Evolutionary conservation across 108 stramenopile species (phyloP).

Genomic region (Nannochloropsis oceanica): DNA sequence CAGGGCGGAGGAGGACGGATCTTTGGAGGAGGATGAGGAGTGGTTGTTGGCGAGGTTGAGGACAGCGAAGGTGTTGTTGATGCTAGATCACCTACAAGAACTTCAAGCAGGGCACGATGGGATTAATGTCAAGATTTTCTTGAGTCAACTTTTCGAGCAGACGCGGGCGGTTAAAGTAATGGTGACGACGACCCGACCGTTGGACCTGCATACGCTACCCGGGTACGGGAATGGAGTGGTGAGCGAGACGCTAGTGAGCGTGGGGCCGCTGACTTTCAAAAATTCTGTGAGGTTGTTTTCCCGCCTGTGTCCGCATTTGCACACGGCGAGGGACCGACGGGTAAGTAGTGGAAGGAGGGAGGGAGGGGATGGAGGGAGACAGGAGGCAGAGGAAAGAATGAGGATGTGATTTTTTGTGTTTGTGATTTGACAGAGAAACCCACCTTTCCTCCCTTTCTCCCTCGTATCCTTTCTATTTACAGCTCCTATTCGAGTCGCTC

Average conservation of each 20-base stretch:
- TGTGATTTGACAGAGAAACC: too few relatives aligned
- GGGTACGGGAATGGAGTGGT: conserved; percentile 43
- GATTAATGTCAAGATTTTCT: conserved; percentile 48
- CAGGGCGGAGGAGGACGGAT: not conserved
- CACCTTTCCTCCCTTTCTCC: not conserved
- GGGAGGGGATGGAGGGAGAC: too few relatives aligned
- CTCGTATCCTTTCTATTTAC: not conserved
- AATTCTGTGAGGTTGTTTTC: conserved; percentile 52
- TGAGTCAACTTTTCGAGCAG: conserved; percentile 48
- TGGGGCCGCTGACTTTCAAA: conserved; percentile 47
- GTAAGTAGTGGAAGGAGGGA: not conserved
- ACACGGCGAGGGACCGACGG: conserved; percentile 48
- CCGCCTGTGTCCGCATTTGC: conserved; percentile 50
- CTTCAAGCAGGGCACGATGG: conserved; percentile 27
- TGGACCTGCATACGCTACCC: not conserved
- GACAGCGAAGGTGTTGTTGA: conserved; percentile 44
- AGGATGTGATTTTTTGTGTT: too few relatives aligned
- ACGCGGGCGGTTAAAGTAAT: conserved; percentile 48
- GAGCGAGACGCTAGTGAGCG: conserved; percentile 42
- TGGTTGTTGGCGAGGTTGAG: conserved; percentile 31
- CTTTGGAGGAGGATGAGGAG: conserved; percentile 1
- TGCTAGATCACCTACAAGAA: conserved; percentile 51
- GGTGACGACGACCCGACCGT: conserved; percentile 19
- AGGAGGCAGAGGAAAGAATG: too few relatives aligned
- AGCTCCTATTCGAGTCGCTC: not conserved